Conservation (phyloP, 176 grass and related monocot species). For the Melocanna baccifera region DNA sequence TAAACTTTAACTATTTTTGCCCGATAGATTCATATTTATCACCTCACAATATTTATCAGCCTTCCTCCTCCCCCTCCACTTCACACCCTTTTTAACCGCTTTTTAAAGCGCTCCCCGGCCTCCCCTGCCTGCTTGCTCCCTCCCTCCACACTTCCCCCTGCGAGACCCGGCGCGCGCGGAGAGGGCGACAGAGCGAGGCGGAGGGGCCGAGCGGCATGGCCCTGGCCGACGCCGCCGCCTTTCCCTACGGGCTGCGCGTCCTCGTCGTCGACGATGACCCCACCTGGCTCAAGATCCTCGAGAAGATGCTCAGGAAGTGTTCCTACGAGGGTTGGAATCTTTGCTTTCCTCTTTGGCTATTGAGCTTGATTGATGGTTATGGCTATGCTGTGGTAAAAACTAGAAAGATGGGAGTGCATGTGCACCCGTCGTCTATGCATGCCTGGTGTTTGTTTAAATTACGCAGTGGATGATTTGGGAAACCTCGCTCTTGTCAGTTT, state of each 20-base stretch:
- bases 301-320: conserved; percentile 99
- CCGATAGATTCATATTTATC: no score
- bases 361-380: conserved; percentile 2
- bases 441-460: conserved; percentile 34
- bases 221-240: conserved; percentile 59
- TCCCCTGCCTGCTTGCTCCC: conserved; percentile 24
- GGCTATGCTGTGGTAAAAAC: not conserved
- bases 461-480: not conserved
- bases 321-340: conserved; percentile 87
- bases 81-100: conserved; percentile 49
- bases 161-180: conserved; percentile 4
- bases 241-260: conserved; percentile 92
- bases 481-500: not conserved
- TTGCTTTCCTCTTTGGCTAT: conserved; percentile 33
- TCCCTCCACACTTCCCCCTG: conserved; percentile 13
- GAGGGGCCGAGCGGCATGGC: conserved; percentile 33
- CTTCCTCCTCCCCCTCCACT: conserved; percentile 36
- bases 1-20: no score
- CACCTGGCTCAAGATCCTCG: conserved; percentile 98
- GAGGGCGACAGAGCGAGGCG: not conserved
- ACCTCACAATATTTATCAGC: no score
- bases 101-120: conserved; percentile 31
- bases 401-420: not conserved
- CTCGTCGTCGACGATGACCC: conserved; percentile 96
- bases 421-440: not conserved